Base-by-base conservation (phyloP, 768 basidiomycete species). In the Calocera viscosa region DNA sequence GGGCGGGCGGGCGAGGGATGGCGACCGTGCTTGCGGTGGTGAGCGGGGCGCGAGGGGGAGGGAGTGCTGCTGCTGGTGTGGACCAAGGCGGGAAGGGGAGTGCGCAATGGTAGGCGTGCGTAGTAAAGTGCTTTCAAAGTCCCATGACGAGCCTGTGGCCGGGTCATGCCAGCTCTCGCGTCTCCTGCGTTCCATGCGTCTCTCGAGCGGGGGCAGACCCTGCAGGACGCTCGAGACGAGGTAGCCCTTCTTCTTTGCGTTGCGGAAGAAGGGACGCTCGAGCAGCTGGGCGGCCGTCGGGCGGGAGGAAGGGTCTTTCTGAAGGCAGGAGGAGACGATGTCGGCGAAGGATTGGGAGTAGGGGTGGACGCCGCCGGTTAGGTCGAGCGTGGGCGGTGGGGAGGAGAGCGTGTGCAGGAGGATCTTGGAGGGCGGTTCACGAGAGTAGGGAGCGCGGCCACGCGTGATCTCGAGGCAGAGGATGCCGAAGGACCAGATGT, bases 401-500 rank as follows among this genome's bases (percentile, higher is more conserved):
- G 22, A 39, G 39, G 33, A 28, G 19, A 43, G 28, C 22, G 86
- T 94, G 74, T 86, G 86, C 49, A 91, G 77, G 22, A 96, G 80
- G 7, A 93, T 88, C 64, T 80, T 79, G 65, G 88, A 84, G 1
- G 91, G 83, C 8, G 86, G 80, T 72, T 90, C 87, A 69, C 87
- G 82, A 17, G 88, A 89, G 67, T 86, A 80, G n/a, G 94, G 94
- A 1, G 93, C 90, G 3, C 87, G 84, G 0, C 94, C 94, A 72
- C 91, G 87, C 0, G 90, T 82, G 34, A 97, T 80, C 74, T 96
- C 94, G 53, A 96, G 78, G 17, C 93, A 89, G n/a, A 93, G 95
- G 67, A 97, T 94, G 14, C 91, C 94, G 74, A 96, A 90, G 67
- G 90, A 93, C 93, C 94, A 97, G 67, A 97, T 94, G 73, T 97